Evolutionary conservation across 306 rosid species (phyloP), one percentile per base, ranked within the genome.

Genomic region (Quercus wislizeni): DNA sequence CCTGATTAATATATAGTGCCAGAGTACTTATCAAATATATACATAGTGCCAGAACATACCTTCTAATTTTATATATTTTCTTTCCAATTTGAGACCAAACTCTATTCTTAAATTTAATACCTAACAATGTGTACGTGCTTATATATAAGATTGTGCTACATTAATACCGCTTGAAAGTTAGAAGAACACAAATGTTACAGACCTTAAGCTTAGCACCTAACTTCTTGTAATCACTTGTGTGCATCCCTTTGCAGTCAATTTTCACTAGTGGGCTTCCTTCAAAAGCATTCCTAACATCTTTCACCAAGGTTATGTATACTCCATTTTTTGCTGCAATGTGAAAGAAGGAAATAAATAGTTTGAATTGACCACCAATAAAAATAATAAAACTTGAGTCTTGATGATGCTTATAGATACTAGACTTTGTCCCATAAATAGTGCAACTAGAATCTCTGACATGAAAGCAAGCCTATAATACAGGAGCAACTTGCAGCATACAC

Each of bases 201-300:
- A 92, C 99, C 98, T 91, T 91, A 71, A 95, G 97, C 84, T 95
- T 95, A 83, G 93, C 98, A 54, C 98, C 98, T 82, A 93, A 49
- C 89, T 90, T 95, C 90, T 91, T 95, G 90, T 95, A 95, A 86
- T 95, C 99, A 76, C 96, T 93, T 38, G 97, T 88, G 63, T 92
- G 94, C 96, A 95, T 87, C 69, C 96, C 97, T 71, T 46, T 87
- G 85, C 99, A 95, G 83, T 93, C 93, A 79, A 95, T 73, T 82
- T 90, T 95, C 88, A 83, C 98, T 77, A 95, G 78, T 55, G 86
- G 87, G 78, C 98, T 90, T 81, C 92, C 99, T 91, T 92, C 99
- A 78, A 95, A 91, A 80, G 98, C 99, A 85, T 88, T 86, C 85
- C 88, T 87, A 19, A 90, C 98, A 74, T 92, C 97, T 77, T 87